phyloP scores from a whole-genome alignment of 1,284 basidiomycete species.

The Ustilago bromivora region DNA sequence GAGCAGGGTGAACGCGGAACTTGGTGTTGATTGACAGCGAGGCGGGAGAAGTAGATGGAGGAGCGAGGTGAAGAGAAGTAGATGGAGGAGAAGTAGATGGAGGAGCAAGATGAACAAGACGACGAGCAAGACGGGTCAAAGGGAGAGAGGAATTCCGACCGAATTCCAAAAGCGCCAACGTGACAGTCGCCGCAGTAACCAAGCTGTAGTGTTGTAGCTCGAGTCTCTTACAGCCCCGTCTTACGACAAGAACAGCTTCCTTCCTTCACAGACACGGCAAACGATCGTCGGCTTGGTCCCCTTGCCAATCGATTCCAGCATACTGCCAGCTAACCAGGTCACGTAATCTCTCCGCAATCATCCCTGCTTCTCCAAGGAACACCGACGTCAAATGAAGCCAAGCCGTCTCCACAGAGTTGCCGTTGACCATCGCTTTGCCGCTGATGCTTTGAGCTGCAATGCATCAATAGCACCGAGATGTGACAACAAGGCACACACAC shows the following conservation, averaged over 20 bases:
- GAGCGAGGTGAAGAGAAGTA: background rate
- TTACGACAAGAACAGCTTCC: no score
- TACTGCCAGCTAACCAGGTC: background rate
- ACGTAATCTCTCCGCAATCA: background rate
- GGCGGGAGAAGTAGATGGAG: background rate
- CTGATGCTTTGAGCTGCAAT: no score
- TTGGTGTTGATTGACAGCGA: background rate
- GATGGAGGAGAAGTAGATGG: background rate
- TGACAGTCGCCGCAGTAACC: background rate
- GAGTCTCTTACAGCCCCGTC: no score
- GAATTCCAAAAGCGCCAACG: slow-evolving; percentile 20
- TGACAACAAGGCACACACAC: no score
- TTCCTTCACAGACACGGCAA: no score
- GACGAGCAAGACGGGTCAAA: background rate
- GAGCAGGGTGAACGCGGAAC: background rate
- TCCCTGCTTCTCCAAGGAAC: background rate
- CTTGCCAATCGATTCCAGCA: no score
- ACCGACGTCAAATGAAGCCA: background rate
- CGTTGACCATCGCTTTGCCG: background rate
- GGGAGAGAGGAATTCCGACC: background rate
- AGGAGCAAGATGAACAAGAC: background rate
- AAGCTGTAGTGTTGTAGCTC: no score
- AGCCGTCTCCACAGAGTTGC: no score
- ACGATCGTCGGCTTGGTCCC: no score
- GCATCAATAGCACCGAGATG: no score